Evolutionary conservation across 352 stramenopile species (phyloP), one percentile per base, ranked within the genome.

Genomic region (Aphanomyces invadans): DNA sequence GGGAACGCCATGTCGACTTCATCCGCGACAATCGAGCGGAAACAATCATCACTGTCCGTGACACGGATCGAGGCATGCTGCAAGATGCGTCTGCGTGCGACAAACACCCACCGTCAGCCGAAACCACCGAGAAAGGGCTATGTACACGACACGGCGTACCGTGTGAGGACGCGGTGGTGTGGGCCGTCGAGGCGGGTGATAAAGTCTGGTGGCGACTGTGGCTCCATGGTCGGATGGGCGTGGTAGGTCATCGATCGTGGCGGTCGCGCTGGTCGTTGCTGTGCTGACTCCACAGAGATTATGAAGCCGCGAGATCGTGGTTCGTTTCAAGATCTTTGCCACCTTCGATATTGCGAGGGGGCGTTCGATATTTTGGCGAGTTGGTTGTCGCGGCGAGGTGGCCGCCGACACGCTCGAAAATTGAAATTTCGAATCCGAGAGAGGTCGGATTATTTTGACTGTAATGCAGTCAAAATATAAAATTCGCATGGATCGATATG

Each of bases 291-390:
- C 15, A n/a, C 39, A n/a, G 39, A 48, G 39, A 15, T 15, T n/a
- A 48, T 54, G 19, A 21, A 10, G 11, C 46, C 46, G 11, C 9
- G 46, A 21, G 9, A 7, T 28, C 9, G 19, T 54, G 9, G 46
- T 10, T 28, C 19, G 46, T 54, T 54, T 54, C 46, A 54, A 54
- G 46, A 54, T 54, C 46, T 54, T 54, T 21, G n/a, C n/a, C n/a
- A n/a, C n/a, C n/a, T n/a, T n/a, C n/a, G n/a, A n/a, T n/a, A n/a
- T n/a, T n/a, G n/a, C n/a, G n/a, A n/a, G n/a, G n/a, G 19, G 46
- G 46, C 46, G 19, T 54, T 54, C 46, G 46, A 54, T 54, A 54
- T 54, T 54, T 54, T 54, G n/a, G n/a, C n/a, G n/a, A n/a, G n/a
- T n/a, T n/a, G n/a, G n/a, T n/a, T n/a, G n/a, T n/a, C n/a, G n/a